Percentiles rank a stretch among this genome's conserved stretches.
These are phyloP conservation scores for Neckera pumila DNA, from an alignment of 225 moss, liverwort and hornwort genomes.

Conservation along the genomic window DNA sequence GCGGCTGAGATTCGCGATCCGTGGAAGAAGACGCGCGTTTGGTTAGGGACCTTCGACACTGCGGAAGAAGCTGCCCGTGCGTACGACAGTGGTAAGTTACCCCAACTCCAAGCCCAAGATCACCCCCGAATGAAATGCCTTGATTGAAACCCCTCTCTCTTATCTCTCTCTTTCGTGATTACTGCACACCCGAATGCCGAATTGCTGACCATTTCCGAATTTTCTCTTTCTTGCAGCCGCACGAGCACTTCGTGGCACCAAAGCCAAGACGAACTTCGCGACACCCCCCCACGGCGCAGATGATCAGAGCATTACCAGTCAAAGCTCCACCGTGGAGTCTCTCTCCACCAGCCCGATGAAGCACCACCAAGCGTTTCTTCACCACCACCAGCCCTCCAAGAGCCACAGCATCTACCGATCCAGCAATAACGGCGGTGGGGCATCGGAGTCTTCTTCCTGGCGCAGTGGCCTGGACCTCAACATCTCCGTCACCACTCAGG, in stretches of 20 bases:
- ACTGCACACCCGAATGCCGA: not conserved
- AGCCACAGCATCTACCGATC: constrained; percentile 27
- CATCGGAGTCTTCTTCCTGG: constrained; percentile 55
- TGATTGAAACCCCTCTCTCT: not conserved
- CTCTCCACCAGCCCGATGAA: constrained; percentile 42
- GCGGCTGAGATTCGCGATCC: constrained; percentile 99
- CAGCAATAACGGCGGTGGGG: not conserved
- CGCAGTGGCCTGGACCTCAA: constrained; percentile 70
- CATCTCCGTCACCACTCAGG: constrained; percentile 34
- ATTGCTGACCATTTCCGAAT: not conserved
- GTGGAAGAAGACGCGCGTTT: constrained; percentile 96
- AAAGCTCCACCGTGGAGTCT: constrained; percentile 84
- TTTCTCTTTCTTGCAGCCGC: constrained; percentile 32
- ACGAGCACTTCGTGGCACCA: constrained; percentile 63
- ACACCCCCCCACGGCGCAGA: constrained; percentile 38
- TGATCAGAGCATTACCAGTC: constrained; percentile 83
- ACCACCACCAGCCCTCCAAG: constrained; percentile 3
- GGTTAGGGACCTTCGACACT: constrained; percentile 93
- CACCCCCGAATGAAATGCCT: not conserved
- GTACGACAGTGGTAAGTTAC: constrained; percentile 43
- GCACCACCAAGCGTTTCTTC: not conserved
- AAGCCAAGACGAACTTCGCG: constrained; percentile 84
- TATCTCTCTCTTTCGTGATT: not conserved
- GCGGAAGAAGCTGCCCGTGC: constrained; percentile 90
- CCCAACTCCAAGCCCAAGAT: not conserved